phyloP scores from a whole-genome alignment of 2,329 filamentous ascomycete species.

The Fusarium clavum region DNA sequence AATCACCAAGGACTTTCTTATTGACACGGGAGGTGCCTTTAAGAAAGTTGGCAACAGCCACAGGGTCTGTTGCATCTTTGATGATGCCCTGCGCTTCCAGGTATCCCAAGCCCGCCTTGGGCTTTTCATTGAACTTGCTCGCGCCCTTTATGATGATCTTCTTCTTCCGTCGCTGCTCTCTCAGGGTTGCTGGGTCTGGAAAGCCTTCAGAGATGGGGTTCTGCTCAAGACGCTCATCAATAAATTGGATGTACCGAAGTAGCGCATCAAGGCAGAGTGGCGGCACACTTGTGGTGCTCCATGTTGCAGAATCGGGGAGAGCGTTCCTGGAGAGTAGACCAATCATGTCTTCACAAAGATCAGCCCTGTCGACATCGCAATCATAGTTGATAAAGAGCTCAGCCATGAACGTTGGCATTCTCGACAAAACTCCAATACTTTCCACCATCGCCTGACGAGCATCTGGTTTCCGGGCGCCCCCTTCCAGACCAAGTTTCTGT shows the following conservation, averaged over 20 bases:
- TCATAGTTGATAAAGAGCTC: conserved; percentile 99
- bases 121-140: conserved; percentile 93
- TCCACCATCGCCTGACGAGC: conserved; percentile 98
- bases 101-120: conserved; percentile 88
- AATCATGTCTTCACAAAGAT: conserved; percentile 95
- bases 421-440: conserved; percentile 88
- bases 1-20: conserved; percentile 92
- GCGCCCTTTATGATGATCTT: conserved; percentile 89
- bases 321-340: conserved; percentile 93
- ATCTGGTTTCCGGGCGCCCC: conserved; percentile 91
- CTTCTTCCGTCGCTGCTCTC: conserved; percentile 81
- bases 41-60: conserved; percentile 86
- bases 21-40: conserved; percentile 88
- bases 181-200: conserved; percentile 72
- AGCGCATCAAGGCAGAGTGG: conserved; percentile 93
- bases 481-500: conserved; percentile 91
- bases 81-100: conserved; percentile 89
- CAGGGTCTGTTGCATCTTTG: conserved; percentile 76
- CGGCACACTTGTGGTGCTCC: conserved; percentile 98
- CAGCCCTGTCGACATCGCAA: conserved; percentile 89
- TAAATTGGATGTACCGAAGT: conserved; percentile 89
- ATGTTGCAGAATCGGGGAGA: conserved; percentile 95
- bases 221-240: conserved; percentile 86
- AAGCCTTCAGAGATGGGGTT: conserved; percentile 72
- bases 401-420: conserved; percentile 94